Evolutionary conservation across 2,329 filamentous ascomycete genomes (phyloP).

Genomic region (Paracoccidioides lutzii): DNA sequence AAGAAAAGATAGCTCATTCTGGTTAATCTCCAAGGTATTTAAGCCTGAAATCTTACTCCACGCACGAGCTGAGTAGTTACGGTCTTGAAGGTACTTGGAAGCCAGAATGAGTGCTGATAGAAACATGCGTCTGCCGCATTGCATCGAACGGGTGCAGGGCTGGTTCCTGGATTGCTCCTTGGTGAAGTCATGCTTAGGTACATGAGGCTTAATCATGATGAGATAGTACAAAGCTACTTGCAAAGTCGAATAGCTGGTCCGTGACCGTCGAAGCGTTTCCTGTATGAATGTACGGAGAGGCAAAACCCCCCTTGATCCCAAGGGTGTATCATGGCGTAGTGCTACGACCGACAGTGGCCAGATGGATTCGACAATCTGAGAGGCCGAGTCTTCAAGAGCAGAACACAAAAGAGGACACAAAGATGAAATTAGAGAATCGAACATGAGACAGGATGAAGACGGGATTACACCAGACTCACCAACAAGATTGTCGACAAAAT

Average conservation of each 20-base stretch:
- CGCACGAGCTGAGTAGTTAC: slow-evolving; percentile 91
- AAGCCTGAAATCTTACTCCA: slow-evolving; percentile 99
- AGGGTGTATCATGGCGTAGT: slow-evolving; percentile 54
- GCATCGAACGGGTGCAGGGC: slow-evolving; percentile 63
- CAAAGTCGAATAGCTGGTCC: slow-evolving; percentile 92
- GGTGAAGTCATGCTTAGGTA: slow-evolving; percentile 72
- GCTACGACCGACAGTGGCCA: slow-evolving; percentile 83
- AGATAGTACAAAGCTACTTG: slow-evolving; percentile 96
- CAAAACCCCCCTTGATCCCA: slow-evolving; percentile 61
- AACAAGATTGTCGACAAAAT: slow-evolving; percentile 93
- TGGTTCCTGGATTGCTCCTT: slow-evolving; percentile 69
- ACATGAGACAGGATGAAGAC: slow-evolving; percentile 14
- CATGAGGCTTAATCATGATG: slow-evolving; percentile 80
- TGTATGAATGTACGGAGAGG: slow-evolving; percentile 93
- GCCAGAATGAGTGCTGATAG: slow-evolving; percentile 86
- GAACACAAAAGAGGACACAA: neutral
- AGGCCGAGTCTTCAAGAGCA: slow-evolving; percentile 67
- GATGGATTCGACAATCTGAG: slow-evolving; percentile 92
- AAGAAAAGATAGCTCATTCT: slow-evolving; percentile 89
- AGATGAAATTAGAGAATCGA: slow-evolving; percentile 16
- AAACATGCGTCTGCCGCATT: slow-evolving; percentile 96
- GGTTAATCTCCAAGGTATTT: slow-evolving; percentile 84
- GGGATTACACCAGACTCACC: slow-evolving; percentile 54
- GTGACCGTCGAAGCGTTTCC: slow-evolving; percentile 85
- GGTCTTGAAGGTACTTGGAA: slow-evolving; percentile 94